These are phyloP conservation scores for Carex parvula DNA, from an alignment of 176 grass and related monocot genomes.

Conservation along the genomic window DNA sequence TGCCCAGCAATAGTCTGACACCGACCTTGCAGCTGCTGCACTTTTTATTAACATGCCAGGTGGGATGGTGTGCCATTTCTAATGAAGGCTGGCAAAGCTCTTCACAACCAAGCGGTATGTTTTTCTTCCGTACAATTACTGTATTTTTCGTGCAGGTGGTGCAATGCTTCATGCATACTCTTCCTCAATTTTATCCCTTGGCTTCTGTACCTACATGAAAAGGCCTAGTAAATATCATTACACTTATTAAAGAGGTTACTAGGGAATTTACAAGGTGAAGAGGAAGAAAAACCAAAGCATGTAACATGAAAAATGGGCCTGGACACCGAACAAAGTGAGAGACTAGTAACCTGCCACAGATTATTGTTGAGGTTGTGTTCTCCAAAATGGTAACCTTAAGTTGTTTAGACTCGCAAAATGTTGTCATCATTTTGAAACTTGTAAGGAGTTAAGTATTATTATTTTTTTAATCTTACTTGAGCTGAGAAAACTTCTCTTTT, in stretches of 20 bases:
- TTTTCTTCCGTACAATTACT: not conserved
- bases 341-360: not conserved
- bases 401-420: not conserved
- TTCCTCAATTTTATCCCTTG: not conserved
- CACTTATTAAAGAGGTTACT: not conserved
- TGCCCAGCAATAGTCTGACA: slow-evolving; percentile 67
- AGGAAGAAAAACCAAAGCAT: not conserved
- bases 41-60: slow-evolving; percentile 86
- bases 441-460: not conserved
- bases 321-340: not conserved
- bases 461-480: not conserved
- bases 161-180: not conserved
- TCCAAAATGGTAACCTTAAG: not conserved
- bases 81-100: slow-evolving; percentile 94
- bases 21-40: slow-evolving; percentile 84
- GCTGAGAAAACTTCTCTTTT: not conserved
- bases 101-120: slow-evolving; percentile 69
- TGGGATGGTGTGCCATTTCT: slow-evolving; percentile 99
- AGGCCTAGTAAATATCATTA: not conserved
- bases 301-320: not conserved
- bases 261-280: not conserved
- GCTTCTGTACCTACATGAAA: not conserved
- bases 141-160: not conserved
- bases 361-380: not conserved
- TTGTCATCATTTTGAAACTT: not conserved